Conservation (phyloP, 257 asterid species). For the Phtheirospermum japonicum region DNA sequence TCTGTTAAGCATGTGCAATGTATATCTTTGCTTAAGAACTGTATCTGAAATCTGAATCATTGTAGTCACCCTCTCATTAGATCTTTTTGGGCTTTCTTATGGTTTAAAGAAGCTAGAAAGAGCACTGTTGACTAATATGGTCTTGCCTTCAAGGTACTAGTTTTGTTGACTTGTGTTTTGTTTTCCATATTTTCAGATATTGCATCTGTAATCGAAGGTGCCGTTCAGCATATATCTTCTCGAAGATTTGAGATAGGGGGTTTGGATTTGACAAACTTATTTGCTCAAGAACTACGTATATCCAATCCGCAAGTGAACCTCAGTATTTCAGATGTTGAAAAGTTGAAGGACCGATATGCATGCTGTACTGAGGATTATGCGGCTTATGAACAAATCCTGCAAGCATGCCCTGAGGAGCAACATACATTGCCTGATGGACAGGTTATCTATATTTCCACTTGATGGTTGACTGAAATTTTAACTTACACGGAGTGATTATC, state of each 20-base stretch:
- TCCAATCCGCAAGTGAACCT: slow-evolving; percentile 66
- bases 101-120: slow-evolving; percentile 7
- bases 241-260: slow-evolving; percentile 94
- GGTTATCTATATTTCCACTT: slow-evolving; percentile 37
- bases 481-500: slow-evolving; percentile 9
- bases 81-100: slow-evolving; percentile 8
- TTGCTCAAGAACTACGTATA: slow-evolving; percentile 60
- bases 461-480: slow-evolving; percentile 9
- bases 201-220: slow-evolving; percentile 97
- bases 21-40: too few relatives aligned
- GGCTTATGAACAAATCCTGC: slow-evolving; percentile 54
- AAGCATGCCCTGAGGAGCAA: slow-evolving; percentile 62
- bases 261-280: slow-evolving; percentile 70
- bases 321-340: slow-evolving; percentile 64
- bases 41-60: neutral
- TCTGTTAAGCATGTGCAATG: too few relatives aligned
- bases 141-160: slow-evolving; percentile 1
- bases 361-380: slow-evolving; percentile 76
- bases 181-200: slow-evolving; percentile 53
- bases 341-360: slow-evolving; percentile 73
- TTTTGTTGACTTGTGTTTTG: slow-evolving; percentile 17
- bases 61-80: slow-evolving; percentile 7
- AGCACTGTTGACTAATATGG: slow-evolving; percentile 14
- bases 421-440: slow-evolving; percentile 97
- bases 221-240: slow-evolving; percentile 93